phyloP scores from a whole-genome alignment of 192 early-diverging fungal species.

The Linnemannia schmuckeri region DNA sequence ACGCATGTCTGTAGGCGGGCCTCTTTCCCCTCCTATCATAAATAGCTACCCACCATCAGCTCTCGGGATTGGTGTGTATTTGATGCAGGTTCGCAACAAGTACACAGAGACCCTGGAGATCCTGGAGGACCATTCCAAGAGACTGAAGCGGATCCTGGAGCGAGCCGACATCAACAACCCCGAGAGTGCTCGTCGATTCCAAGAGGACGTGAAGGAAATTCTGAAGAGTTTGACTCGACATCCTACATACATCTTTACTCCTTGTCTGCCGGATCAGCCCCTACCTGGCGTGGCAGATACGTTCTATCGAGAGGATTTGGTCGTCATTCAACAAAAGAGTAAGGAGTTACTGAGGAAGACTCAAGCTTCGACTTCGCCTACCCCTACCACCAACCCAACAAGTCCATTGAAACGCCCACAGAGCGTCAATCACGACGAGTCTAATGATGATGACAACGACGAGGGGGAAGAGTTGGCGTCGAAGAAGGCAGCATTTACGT shows the following conservation, averaged over 20 bases:
- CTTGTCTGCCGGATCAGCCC: conserved; percentile 37
- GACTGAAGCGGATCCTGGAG: conserved; percentile 39
- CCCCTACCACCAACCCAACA: not conserved
- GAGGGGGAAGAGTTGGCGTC: not conserved
- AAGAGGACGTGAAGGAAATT: conserved; percentile 25
- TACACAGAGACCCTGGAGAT: conserved; percentile 35
- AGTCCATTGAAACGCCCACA: not conserved
- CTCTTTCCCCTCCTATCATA: not conserved
- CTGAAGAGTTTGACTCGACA: conserved; percentile 24
- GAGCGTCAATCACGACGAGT: not conserved
- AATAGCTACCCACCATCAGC: not conserved
- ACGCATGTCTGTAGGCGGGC: conserved; percentile 20
- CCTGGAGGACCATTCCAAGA: conserved; percentile 32
- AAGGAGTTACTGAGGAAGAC: conserved; percentile 27
- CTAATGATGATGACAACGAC: not conserved
- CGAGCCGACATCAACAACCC: conserved; percentile 27
- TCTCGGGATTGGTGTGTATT: conserved; percentile 18
- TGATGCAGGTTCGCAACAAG: conserved; percentile 31
- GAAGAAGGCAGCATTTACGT: no score
- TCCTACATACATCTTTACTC: conserved; percentile 31
- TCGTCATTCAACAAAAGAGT: conserved; percentile 38
- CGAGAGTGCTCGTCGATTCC: conserved; percentile 32
- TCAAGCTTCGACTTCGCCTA: not conserved
- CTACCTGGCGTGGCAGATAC: conserved; percentile 50
- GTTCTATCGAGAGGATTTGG: conserved; percentile 47